Base-by-base conservation (phyloP, 768 basidiomycete genomes). In the Suillus cothurnatus region DNA sequence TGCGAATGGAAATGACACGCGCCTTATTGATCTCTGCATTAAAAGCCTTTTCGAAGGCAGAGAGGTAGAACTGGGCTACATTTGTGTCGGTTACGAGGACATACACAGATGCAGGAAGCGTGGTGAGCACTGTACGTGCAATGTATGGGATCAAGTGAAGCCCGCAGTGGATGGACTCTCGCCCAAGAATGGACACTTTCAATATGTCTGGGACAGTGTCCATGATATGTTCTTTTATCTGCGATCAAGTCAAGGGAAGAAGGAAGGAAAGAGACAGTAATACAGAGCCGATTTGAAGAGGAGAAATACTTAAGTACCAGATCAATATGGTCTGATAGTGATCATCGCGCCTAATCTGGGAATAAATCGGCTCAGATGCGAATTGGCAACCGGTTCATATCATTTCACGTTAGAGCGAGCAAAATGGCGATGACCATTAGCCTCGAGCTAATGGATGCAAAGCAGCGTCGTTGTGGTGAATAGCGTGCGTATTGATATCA, bases 101-200 rank as follows among this genome's bases (percentile, higher is more conserved):
- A 78, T 99, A 99, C 55, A 91, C 86, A 1, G 94, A 92, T 0
- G 95, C 91, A 4, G 89, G 83, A 28, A 95, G 83, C 1, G 85
- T 84, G 4, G 81, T 74, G 64, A 93, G 79, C 65, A 96, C 87
- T 21, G 92, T 97, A 47, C 78, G 69, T 53, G 84, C 87, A 78
- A 97, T 93, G 84, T 99, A 92, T 2, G 91, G 87, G 68, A 93
- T 84, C 64, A 99, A 87, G 76, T 95, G 95, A 72, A 98, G 96
- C 41, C 96, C 96, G 71, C 93, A 93, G 76, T 95, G 96, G 69
- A 99, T 97, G 47, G 91, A 85, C 36, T 96, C 89, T 70, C 84
- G 91, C 45, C 90, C 90, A 36, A 96, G 84, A 75, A 97, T 95
- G 50, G 90, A 87, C 64, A 97, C 90, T 75, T 89, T 92, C 74